phyloP scores from a whole-genome alignment of 164 flowering plant species.

The Buxus sempervirens region DNA sequence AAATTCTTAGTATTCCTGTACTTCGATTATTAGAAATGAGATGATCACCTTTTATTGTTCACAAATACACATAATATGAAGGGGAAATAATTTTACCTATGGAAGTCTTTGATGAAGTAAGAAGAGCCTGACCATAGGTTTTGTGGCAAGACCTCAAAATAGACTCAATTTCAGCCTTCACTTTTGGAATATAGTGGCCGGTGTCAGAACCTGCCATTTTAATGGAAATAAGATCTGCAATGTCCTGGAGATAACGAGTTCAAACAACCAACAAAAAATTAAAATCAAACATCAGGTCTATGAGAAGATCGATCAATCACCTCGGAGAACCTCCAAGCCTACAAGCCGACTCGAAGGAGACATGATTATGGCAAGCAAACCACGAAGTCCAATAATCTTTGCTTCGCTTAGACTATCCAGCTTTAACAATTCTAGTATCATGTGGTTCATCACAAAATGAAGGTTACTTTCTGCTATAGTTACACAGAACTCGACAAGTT shows the following conservation, averaged over 20 bases:
- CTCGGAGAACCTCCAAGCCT: slow-evolving; percentile 83
- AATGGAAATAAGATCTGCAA: slow-evolving; percentile 11
- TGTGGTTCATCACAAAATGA: slow-evolving; percentile 96
- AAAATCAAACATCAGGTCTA: not conserved
- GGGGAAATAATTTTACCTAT: slow-evolving; percentile 49
- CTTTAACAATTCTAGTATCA: slow-evolving; percentile 86
- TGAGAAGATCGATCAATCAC: slow-evolving; percentile 30
- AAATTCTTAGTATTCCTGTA: not conserved
- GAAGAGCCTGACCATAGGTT: slow-evolving; percentile 85
- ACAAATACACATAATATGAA: not conserved
- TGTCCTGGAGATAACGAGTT: slow-evolving; percentile 9
- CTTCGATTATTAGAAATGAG: not conserved
- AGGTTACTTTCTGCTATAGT: slow-evolving; percentile 96
- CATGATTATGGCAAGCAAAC: slow-evolving; percentile 86
- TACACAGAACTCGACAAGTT: slow-evolving; percentile 96
- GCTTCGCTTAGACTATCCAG: slow-evolving; percentile 92
- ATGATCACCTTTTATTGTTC: not conserved
- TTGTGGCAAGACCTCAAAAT: slow-evolving; percentile 81
- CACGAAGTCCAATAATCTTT: slow-evolving; percentile 93
- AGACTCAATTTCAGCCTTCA: slow-evolving; percentile 87
- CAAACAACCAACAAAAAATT: not conserved
- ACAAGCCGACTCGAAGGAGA: slow-evolving; percentile 73
- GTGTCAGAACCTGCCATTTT: slow-evolving; percentile 64
- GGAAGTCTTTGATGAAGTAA: slow-evolving; percentile 85
- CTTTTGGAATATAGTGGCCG: slow-evolving; percentile 93